Evolutionary conservation across 192 early-diverging fungal species (phyloP).

Genomic region (Coemansia sp.): DNA sequence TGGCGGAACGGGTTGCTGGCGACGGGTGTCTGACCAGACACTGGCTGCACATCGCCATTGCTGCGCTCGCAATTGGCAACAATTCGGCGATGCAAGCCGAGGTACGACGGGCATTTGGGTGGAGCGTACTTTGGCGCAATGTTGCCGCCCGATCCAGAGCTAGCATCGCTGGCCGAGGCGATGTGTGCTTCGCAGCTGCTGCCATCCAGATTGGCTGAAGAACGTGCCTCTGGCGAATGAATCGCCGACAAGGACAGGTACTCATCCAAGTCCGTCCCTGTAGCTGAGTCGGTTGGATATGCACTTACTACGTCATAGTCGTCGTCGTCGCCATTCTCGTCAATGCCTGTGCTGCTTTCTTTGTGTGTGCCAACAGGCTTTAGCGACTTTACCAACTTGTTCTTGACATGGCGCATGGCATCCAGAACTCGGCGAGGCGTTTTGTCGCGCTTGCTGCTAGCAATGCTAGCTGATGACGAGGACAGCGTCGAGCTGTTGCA

Average conservation of each 20-base stretch:
- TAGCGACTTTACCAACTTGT: constrained; percentile 12
- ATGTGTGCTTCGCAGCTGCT: constrained; percentile 2
- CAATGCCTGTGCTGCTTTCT: not conserved
- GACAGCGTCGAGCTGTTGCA: constrained; percentile 2
- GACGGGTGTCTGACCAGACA: not conserved
- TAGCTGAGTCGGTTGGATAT: constrained; percentile 38
- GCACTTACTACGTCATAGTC: constrained; percentile 35
- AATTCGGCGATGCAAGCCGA: constrained; percentile 34
- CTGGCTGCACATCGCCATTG: not conserved
- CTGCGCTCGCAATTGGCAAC: not conserved
- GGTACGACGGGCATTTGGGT: constrained; percentile 35
- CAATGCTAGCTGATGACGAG: not conserved
- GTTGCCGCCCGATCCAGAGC: not conserved
- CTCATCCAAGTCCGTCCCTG: constrained; percentile 21
- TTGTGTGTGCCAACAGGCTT: not conserved
- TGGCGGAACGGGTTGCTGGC: not conserved
- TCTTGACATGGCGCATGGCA: constrained; percentile 33
- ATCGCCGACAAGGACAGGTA: constrained; percentile 40
- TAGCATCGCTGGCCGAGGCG: not conserved
- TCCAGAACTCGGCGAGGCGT: constrained; percentile 17
- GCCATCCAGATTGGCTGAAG: constrained; percentile 6
- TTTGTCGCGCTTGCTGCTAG: not conserved
- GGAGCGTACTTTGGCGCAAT: constrained; percentile 20
- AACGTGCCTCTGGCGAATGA: constrained; percentile 23
- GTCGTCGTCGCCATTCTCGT: not conserved